Percentiles rank a stretch among this genome's conserved stretches.
Conservation (phyloP, 306 rosid genomes). For the Vigna hirtella region DNA sequence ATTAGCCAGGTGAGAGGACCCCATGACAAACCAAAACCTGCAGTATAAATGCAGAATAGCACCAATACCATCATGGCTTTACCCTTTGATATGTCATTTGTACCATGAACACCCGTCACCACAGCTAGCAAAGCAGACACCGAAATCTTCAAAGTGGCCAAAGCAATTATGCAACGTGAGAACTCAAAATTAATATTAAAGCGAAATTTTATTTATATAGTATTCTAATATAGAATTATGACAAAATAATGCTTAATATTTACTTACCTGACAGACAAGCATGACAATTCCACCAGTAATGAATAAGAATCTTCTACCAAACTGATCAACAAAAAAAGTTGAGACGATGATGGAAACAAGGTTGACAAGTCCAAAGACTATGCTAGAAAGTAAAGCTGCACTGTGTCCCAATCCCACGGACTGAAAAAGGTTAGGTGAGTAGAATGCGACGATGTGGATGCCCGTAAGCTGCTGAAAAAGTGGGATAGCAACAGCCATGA, state of each 20-base stretch:
- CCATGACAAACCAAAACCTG: slow-evolving; percentile 94
- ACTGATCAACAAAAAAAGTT: slow-evolving; percentile 63
- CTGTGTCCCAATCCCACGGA: slow-evolving; percentile 68
- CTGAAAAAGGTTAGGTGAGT: slow-evolving; percentile 73
- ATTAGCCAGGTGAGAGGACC: slow-evolving; percentile 75
- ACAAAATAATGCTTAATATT: too few species aligned
- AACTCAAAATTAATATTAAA: too few species aligned
- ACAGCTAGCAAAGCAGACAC: slow-evolving; percentile 61
- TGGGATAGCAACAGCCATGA: slow-evolving; percentile 59
- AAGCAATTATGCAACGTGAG: too few species aligned
- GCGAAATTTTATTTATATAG: too few species aligned
- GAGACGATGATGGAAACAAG: slow-evolving; percentile 57
- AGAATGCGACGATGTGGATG: slow-evolving; percentile 73
- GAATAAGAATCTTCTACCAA: slow-evolving; percentile 72
- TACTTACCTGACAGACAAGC: slow-evolving; percentile 58
- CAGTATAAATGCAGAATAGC: slow-evolving; percentile 57
- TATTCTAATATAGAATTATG: too few species aligned
- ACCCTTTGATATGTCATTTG: slow-evolving; percentile 53
- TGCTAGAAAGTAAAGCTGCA: slow-evolving; percentile 61
- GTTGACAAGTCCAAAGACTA: slow-evolving; percentile 65
- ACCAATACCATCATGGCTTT: slow-evolving; percentile 58
- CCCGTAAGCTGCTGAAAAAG: slow-evolving; percentile 72
- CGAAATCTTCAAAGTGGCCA: slow-evolving; percentile 48
- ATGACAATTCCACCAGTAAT: slow-evolving; percentile 67
- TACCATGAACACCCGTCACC: slow-evolving; percentile 57